Conservation (phyloP, 2,329 filamentous ascomycete species). For the Stachybotrys chlorohalonatus region DNA sequence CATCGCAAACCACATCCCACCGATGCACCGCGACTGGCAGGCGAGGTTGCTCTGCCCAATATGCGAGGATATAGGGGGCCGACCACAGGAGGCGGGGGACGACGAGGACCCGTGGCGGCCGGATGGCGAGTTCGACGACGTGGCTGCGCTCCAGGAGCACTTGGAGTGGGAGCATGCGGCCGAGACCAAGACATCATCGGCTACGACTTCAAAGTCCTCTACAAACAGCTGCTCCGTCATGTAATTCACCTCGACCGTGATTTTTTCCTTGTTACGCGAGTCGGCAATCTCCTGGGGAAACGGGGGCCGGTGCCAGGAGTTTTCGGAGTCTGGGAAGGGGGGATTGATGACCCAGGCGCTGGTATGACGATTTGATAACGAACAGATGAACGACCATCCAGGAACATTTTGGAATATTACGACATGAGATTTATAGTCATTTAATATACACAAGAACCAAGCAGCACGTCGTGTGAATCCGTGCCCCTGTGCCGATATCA, state of each 20-base stretch:
- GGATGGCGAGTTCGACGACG: constrained; percentile 39
- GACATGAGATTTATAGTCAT: background rate
- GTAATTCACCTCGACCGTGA: constrained; percentile 16
- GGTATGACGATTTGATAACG: background rate
- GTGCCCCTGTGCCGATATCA: background rate
- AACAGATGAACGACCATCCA: background rate
- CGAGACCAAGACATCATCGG: constrained; percentile 25
- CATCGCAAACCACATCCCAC: constrained; percentile 48
- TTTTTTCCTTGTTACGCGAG: background rate
- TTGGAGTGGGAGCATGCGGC: constrained; percentile 47
- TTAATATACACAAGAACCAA: background rate
- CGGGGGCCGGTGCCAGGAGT: background rate
- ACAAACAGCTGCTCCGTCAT: constrained; percentile 35
- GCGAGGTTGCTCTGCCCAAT: constrained; percentile 44
- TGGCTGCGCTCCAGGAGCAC: constrained; percentile 42
- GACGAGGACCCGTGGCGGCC: constrained; percentile 41
- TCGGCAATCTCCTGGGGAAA: background rate
- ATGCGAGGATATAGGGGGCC: constrained; percentile 43
- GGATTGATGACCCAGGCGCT: too few relatives aligned
- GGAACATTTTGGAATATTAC: background rate
- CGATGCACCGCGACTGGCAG: constrained; percentile 40
- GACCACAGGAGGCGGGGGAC: constrained; percentile 33
- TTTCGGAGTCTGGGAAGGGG: background rate
- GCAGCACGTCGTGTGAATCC: background rate
- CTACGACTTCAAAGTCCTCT: constrained; percentile 19